These are phyloP conservation scores for Leucosporidium yakuticum DNA, from an alignment of 768 basidiomycete genomes.

Conservation along the genomic window DNA sequence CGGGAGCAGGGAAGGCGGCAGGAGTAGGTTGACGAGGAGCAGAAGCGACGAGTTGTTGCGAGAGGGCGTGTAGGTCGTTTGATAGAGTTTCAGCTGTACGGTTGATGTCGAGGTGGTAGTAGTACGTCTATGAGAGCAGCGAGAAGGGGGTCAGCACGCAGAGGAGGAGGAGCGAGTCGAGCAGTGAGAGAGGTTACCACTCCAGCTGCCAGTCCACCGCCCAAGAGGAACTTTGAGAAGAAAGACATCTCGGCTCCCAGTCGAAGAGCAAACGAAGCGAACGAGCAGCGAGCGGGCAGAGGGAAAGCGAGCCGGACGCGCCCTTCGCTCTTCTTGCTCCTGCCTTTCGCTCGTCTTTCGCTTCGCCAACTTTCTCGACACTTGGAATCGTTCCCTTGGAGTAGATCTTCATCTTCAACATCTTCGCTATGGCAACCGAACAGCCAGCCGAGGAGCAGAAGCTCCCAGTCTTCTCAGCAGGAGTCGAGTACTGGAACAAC, in stretches of 20 bases:
- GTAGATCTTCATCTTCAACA: neutral
- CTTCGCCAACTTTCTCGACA: too few relatives aligned
- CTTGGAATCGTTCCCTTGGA: too few relatives aligned
- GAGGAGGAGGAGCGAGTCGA: neutral
- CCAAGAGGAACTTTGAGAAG: neutral
- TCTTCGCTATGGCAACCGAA: constrained; percentile 36
- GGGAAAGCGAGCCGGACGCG: neutral
- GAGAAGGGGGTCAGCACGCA: neutral
- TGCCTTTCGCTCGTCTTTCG: neutral
- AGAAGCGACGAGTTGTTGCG: neutral
- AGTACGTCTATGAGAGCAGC: neutral
- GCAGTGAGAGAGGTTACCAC: too few relatives aligned
- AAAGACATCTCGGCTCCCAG: neutral
- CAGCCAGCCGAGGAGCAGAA: too few relatives aligned
- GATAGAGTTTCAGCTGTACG: neutral
- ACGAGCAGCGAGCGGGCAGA: neutral
- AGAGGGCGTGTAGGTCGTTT: neutral
- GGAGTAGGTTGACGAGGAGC: neutral
- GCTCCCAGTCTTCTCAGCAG: constrained; percentile 58
- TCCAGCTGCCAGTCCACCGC: neutral
- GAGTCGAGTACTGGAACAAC: constrained; percentile 77
- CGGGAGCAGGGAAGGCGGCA: neutral
- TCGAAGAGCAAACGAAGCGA: neutral
- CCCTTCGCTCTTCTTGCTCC: too few relatives aligned
- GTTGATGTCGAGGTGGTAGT: neutral